Evolutionary conservation across 208 protist genomes (phyloP).

Genomic region (Crithidia mellificae): DNA sequence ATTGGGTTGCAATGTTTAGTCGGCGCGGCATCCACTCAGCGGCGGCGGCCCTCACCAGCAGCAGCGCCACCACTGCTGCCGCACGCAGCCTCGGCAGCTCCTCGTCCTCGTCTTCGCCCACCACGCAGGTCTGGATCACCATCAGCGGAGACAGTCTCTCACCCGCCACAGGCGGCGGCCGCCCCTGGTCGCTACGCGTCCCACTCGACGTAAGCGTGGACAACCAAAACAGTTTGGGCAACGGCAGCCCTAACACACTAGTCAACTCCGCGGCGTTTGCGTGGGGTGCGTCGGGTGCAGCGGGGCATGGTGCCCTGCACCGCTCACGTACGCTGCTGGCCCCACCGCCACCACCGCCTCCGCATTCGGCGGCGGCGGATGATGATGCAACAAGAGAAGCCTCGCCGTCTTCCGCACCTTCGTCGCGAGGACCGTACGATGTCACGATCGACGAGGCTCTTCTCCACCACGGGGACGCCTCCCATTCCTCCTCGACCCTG

Average conservation of each 20-base stretch:
- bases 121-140: constrained; percentile 17
- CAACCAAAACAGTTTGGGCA: not conserved
- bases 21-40: constrained; percentile 14
- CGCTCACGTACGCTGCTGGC: constrained; percentile 15
- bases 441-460: constrained; percentile 35
- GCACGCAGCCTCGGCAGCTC: not conserved
- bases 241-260: too few species aligned
- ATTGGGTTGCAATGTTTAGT: constrained; percentile 12
- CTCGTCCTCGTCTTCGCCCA: not conserved
- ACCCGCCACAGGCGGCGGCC: not conserved
- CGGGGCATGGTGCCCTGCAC: constrained; percentile 9
- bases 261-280: not conserved
- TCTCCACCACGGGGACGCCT: not conserved
- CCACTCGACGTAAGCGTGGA: constrained; percentile 8
- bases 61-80: not conserved
- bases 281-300: not conserved
- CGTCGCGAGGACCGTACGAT: constrained; percentile 18
- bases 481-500: constrained; percentile 6
- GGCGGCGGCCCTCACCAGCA: not conserved
- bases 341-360: not conserved
- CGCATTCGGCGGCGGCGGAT: not conserved
- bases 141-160: not conserved
- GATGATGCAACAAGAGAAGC: not conserved
- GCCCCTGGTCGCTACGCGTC: constrained; percentile 17
- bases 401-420: not conserved